Evolutionary conservation across 805 yeast species (phyloP).

Genomic region (Wickerhamiella shivajii): DNA sequence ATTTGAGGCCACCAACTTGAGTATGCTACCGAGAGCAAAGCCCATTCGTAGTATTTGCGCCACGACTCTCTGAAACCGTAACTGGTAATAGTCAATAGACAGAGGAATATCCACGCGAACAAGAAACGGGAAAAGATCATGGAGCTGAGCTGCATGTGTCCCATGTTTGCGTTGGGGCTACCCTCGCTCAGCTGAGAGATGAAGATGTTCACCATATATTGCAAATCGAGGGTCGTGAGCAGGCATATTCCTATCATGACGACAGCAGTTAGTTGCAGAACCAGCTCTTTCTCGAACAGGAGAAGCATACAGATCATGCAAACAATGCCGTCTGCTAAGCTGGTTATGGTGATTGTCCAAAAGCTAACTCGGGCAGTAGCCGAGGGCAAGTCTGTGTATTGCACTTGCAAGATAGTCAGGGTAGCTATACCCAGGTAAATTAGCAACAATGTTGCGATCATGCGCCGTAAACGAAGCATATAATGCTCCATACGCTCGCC

Average conservation of each 20-base stretch:
- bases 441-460: conserved; percentile 32
- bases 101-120: conserved; percentile 36
- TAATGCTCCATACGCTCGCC: conserved; percentile 48
- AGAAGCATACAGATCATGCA: conserved; percentile 48
- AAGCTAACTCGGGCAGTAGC: conserved; percentile 60
- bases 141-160: conserved; percentile 37
- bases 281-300: conserved; percentile 41
- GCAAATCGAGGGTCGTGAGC: conserved; percentile 59
- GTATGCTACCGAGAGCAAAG: conserved; percentile 36
- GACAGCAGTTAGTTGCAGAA: conserved; percentile 52
- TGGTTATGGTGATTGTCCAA: conserved; percentile 43
- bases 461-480: conserved; percentile 26
- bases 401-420: conserved; percentile 54
- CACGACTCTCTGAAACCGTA: conserved; percentile 44
- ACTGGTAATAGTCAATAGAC: conserved; percentile 44
- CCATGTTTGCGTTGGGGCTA: neutral
- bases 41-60: conserved; percentile 43
- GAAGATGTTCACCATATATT: conserved; percentile 53
- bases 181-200: conserved; percentile 40
- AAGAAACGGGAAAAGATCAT: conserved; percentile 37
- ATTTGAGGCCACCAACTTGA: conserved; percentile 87
- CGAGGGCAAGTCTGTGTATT: conserved; percentile 62
- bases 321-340: conserved; percentile 53
- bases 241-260: conserved; percentile 56
- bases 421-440: conserved; percentile 39